These are phyloP conservation scores for Aureobasidium uvarum DNA, from an alignment of 2,329 filamentous ascomycete species.

Conservation along the genomic window DNA sequence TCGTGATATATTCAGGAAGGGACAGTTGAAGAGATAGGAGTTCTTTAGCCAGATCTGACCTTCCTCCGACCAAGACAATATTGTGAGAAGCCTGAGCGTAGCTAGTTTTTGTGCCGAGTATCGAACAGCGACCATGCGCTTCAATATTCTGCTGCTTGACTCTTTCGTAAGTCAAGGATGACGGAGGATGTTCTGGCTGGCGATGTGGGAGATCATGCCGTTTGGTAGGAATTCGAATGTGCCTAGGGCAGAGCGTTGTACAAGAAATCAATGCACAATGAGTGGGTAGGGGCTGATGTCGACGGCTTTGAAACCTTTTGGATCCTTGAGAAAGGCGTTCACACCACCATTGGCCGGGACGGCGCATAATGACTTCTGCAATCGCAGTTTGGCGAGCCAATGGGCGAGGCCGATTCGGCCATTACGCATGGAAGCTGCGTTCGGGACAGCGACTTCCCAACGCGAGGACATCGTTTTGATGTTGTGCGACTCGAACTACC, in stretches of 20 bases:
- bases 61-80: background rate
- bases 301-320: background rate
- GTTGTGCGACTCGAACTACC: background rate
- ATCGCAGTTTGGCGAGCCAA: constrained; percentile 12
- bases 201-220: background rate
- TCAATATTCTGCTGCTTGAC: background rate
- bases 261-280: constrained; percentile 2
- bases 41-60: background rate
- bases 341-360: constrained; percentile 1
- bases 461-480: background rate
- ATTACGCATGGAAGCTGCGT: constrained; percentile 13
- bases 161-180: background rate
- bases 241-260: background rate
- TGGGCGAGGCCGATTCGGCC: background rate
- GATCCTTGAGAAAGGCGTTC: background rate
- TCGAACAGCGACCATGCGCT: background rate
- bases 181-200: background rate
- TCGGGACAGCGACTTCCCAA: constrained; percentile 1
- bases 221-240: background rate
- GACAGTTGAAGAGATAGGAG: background rate
- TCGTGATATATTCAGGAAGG: background rate
- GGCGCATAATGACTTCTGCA: constrained; percentile 5
- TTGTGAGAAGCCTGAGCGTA: background rate
- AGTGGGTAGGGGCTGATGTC: constrained; percentile 2
- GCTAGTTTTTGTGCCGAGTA: background rate